Evolutionary conservation across 1,284 basidiomycete genomes (phyloP), one percentile per base, ranked within the genome.

Genomic region (Pascua guehoae): DNA sequence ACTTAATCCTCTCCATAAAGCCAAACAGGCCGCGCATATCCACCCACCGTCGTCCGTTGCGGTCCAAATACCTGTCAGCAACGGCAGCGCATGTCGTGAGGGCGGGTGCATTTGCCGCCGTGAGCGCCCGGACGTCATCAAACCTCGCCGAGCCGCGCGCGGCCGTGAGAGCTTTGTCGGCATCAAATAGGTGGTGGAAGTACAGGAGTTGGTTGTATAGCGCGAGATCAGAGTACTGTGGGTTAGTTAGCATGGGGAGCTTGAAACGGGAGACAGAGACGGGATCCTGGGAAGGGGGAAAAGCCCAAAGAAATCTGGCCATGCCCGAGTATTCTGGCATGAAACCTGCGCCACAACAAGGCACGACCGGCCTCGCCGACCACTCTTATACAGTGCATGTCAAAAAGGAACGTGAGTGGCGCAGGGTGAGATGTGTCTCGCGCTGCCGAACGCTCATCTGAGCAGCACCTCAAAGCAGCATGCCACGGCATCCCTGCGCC

Each of bases 121-220:
- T 76, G 15, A 89, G 69, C 0, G 80, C 80, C 0, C 60, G 60
- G 5, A 91, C 78, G 47, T 83, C 82, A 7, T 86, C 89, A 88
- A 78, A 73, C 53, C 79, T 74, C 14, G 79, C 73, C 1, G 80
- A 78, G 0, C 84, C 84, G 51, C 76, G 76, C 0, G 81, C 76
- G 9, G 81, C 78, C 47, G 81, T 81, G 12, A 82, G 63, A 0
- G 85, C 86, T 70, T 86, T 88, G 18, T 87, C 82, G 1, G 76
- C 73, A 69, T 93, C 85, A 67, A 97, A 93, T 8, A 96, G 79
- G 57, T 82, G 86, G 24, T 81, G 76, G 73, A 86, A 93, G 78
- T 87, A 95, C 53, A 90, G 79, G 39, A 97, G 79, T 74, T 97
- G 93, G 66, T 87, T 89, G 74, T 96, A 95, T 49, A 97, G 79